phyloP scores from a whole-genome alignment of 2,329 filamentous ascomycete genomes.

The Aschersonia sp. region DNA sequence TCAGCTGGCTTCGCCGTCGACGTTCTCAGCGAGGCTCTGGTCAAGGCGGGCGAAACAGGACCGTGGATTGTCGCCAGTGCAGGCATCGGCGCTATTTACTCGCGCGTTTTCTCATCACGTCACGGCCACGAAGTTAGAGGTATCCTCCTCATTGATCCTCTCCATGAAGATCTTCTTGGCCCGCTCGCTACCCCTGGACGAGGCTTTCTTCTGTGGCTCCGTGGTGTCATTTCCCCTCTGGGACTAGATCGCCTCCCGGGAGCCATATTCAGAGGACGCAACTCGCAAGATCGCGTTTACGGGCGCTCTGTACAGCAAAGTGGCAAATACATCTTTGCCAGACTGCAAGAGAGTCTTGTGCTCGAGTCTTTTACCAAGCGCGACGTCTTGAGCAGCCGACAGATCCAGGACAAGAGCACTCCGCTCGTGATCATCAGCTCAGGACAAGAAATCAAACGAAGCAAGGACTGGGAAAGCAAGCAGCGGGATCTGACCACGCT shows the following conservation, averaged over 20 bases:
- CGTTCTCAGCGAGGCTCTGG: constrained; percentile 73
- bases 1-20: constrained; percentile 89
- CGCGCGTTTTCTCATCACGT: constrained; percentile 77
- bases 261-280: constrained; percentile 69
- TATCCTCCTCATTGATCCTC: constrained; percentile 70
- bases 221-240: constrained; percentile 73
- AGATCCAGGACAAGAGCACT: constrained; percentile 63
- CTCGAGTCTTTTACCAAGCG: constrained; percentile 71
- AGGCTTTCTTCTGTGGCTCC: constrained; percentile 77
- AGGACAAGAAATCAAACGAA: constrained; percentile 51
- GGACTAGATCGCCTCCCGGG: constrained; percentile 69
- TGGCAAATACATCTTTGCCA: constrained; percentile 76
- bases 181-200: constrained; percentile 50
- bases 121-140: constrained; percentile 63
- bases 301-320: constrained; percentile 65
- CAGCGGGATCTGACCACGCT: constrained; percentile 73
- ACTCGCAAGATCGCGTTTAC: constrained; percentile 70
- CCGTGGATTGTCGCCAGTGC: constrained; percentile 83
- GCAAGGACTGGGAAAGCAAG: constrained; percentile 64
- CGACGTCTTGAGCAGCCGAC: constrained; percentile 63
- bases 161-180: constrained; percentile 75
- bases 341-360: constrained; percentile 84
- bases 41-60: constrained; percentile 64
- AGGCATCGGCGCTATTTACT: constrained; percentile 77
- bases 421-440: constrained; percentile 74